Base-by-base conservation (phyloP, 257 asterid species). In the Primulina tabacum region DNA sequence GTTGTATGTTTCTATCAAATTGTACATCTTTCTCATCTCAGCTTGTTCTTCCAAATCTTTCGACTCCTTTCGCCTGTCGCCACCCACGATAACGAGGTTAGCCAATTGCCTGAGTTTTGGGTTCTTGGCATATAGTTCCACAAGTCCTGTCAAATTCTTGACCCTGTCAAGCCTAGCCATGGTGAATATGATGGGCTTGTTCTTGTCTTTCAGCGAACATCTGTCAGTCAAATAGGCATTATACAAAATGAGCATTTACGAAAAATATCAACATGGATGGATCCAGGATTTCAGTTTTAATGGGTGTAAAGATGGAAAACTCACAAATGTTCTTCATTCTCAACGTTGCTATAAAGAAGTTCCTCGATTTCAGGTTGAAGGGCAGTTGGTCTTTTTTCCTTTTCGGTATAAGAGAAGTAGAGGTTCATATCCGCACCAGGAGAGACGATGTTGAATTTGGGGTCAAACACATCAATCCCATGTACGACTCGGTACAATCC, bases 391-490 rank as follows among this genome's bases (percentile, higher is more conserved):
- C 99, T 82, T 80, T 70, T 91, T 6, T 94, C 97, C 75, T 74
- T 84, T 69, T 94, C 97, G 0, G 86, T 76, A 57, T 85, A 87
- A 0, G 97, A 83, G 79, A 80, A 94, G 77, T 94, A 94, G 66
- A 94, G 76, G 74, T 77, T 81, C 73, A 58, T 82, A 68, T 94
- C 99, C 2, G 99, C 97, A 47, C 97, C 97, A 0, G 99, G 99
- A 1, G 97, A 91, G 24, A 91, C 99, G n/a, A 94, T 94, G 88
- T 94, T 94, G 83, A 94, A 94, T 71, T 94, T 94, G 53, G 99
- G 96, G 70, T 91, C 99, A 30, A 94, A 94, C 17, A 89, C 96
- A 21, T 94, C 87, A 3, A 94, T 94, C 28, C 99, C 99, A 38
- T 91, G 95, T 70, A 91, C 98, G 10, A 91, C 97, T 53, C 99